Percentiles rank a stretch among this genome's conserved stretches.
Conservation (phyloP, 2,329 filamentous ascomycete genomes). For the Trichophyton simii region DNA sequence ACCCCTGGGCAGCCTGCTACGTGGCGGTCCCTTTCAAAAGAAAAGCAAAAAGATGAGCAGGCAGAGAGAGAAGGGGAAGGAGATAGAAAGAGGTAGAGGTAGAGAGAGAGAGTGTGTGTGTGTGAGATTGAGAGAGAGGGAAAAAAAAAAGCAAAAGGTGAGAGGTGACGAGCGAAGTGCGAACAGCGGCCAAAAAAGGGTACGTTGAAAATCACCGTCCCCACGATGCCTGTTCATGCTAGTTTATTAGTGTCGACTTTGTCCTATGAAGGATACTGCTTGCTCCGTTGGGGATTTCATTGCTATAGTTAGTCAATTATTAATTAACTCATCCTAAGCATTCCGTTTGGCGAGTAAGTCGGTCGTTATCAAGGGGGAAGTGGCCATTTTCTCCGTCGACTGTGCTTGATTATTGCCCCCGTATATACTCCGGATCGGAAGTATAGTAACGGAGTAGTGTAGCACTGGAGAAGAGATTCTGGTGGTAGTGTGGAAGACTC, state of each 20-base stretch:
- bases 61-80: not conserved
- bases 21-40: not conserved
- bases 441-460: too few species aligned
- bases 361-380: not conserved
- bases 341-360: not conserved
- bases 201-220: not conserved
- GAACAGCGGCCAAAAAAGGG: not conserved
- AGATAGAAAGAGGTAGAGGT: not conserved
- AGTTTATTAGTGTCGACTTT: not conserved
- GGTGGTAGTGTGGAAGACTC: too few species aligned
- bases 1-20: not conserved
- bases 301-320: not conserved
- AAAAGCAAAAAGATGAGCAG: not conserved
- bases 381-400: not conserved
- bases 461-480: too few species aligned
- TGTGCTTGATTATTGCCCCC: too few species aligned
- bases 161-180: not conserved
- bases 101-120: not conserved
- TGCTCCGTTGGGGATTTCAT: not conserved
- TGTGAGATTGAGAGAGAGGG: not conserved
- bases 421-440: too few species aligned
- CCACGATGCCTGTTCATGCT: constrained; percentile 4
- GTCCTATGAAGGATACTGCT: not conserved
- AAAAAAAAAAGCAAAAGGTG: not conserved
- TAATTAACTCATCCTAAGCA: not conserved